Conservation (phyloP, 2,329 filamentous ascomycete species). For the Ramichloridium luteum region DNA sequence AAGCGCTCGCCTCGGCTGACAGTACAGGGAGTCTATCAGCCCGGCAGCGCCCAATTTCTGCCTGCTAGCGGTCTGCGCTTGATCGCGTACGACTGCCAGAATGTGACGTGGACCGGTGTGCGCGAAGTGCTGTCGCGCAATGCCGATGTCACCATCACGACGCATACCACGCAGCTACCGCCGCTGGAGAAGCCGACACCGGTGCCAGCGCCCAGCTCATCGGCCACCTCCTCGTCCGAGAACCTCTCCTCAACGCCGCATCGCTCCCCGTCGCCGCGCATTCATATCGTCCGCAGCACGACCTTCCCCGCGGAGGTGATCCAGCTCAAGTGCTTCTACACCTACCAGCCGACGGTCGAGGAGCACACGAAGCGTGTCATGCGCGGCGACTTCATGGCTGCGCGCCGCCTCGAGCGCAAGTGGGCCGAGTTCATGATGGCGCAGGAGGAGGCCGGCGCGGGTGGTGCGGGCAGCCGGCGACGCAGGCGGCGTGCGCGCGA, state of each 20-base stretch:
- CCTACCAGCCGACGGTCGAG: slow-evolving; percentile 87
- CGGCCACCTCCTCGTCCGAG: slow-evolving; percentile 16
- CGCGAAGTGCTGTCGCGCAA: slow-evolving; percentile 79
- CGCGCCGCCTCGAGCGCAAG: slow-evolving; percentile 69
- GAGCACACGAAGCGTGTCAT: slow-evolving; percentile 83
- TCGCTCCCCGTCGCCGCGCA: slow-evolving; percentile 10
- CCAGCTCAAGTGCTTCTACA: slow-evolving; percentile 83
- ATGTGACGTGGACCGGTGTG: slow-evolving; percentile 85
- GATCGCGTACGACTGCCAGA: slow-evolving; percentile 81
- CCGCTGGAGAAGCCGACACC: slow-evolving; percentile 13
- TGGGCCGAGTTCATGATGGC: slow-evolving; percentile 94
- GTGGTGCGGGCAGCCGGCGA: slow-evolving; percentile 53
- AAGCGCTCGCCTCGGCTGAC: slow-evolving; percentile 33
- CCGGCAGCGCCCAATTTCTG: slow-evolving; percentile 17
- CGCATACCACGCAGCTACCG: slow-evolving; percentile 17
- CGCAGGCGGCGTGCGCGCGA: slow-evolving; percentile 67
- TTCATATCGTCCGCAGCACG: slow-evolving; percentile 23
- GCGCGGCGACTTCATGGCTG: slow-evolving; percentile 60
- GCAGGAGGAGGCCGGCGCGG: slow-evolving; percentile 66
- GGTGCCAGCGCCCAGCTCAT: slow-evolving; percentile 16
- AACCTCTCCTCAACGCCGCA: slow-evolving; percentile 8
- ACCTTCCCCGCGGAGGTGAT: slow-evolving; percentile 69
- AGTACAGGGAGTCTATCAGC: slow-evolving; percentile 29
- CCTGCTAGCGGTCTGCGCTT: slow-evolving; percentile 53
- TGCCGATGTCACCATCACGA: slow-evolving; percentile 52